Conservation (phyloP, 2,329 filamentous ascomycete genomes). For the Albifimbria verrucaria region DNA sequence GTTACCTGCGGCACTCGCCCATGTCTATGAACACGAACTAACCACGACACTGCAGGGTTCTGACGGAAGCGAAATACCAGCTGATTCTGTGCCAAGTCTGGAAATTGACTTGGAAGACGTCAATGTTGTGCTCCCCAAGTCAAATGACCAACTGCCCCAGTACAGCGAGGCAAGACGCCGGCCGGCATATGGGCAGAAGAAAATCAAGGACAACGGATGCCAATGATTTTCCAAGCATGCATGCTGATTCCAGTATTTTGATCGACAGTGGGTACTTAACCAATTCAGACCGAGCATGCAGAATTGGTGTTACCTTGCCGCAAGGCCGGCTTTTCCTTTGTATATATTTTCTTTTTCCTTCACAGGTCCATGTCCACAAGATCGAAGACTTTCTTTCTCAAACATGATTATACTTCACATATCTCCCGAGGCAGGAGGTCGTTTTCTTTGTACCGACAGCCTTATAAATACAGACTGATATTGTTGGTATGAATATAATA, state of each 20-base stretch:
- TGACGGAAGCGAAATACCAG: conserved; percentile 26
- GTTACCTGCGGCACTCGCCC: background rate
- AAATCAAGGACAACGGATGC: background rate
- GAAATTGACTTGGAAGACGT: conserved; percentile 31
- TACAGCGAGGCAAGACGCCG: conserved; percentile 13
- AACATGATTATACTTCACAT: too few species aligned
- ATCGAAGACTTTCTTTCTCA: background rate
- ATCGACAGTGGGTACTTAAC: too few species aligned
- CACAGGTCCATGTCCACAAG: too few species aligned
- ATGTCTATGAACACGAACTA: background rate
- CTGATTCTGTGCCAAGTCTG: conserved; percentile 27
- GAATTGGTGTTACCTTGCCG: too few species aligned
- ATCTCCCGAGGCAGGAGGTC: too few species aligned
- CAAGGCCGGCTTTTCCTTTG: background rate
- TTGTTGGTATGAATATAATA: too few species aligned
- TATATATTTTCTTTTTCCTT: too few species aligned
- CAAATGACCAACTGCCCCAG: conserved; percentile 17
- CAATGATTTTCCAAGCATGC: background rate
- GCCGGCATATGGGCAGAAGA: conserved; percentile 5
- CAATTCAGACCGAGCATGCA: too few species aligned
- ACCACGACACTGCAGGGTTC: background rate
- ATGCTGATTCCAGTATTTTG: too few species aligned
- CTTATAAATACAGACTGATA: too few species aligned
- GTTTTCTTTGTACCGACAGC: too few species aligned
- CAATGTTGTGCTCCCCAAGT: conserved; percentile 12